Evolutionary conservation across 495 filamentous ascomycete species (phyloP).

Genomic region (Penicillium cosmopolitanum): DNA sequence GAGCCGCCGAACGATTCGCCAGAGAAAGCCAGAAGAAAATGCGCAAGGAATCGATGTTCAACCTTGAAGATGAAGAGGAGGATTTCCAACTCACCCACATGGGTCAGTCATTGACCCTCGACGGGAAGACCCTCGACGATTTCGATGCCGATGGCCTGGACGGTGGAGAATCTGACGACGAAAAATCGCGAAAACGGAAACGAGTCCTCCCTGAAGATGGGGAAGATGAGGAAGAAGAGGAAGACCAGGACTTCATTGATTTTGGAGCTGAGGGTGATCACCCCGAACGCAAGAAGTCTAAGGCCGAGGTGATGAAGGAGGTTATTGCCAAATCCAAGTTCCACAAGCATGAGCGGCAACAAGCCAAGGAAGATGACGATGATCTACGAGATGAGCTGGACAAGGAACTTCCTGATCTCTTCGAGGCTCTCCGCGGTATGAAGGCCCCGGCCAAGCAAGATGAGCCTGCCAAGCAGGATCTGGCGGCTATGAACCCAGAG

Average conservation of each 20-base stretch:
- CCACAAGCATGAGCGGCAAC: conserved; percentile 90
- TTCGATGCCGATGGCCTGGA: conserved; percentile 75
- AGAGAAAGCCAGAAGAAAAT: conserved; percentile 74
- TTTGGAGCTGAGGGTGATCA: conserved; percentile 50
- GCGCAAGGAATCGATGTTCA: conserved; percentile 78
- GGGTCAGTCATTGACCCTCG: conserved; percentile 71
- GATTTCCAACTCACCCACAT: conserved; percentile 78
- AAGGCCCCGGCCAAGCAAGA: conserved; percentile 46
- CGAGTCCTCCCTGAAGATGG: conserved; percentile 41
- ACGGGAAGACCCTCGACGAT: conserved; percentile 63
- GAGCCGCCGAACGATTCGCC: conserved; percentile 87
- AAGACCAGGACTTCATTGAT: conserved; percentile 43
- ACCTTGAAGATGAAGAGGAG: conserved; percentile 84
- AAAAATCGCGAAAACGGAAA: conserved; percentile 65
- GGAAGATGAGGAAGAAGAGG: conserved; percentile 31
- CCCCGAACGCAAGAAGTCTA: conserved; percentile 85
- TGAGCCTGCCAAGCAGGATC: conserved; percentile 45
- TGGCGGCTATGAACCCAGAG: conserved; percentile 61
- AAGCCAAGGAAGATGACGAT: conserved; percentile 90
- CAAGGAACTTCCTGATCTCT: conserved; percentile 77
- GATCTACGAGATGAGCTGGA: conserved; percentile 82
- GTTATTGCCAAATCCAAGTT: conserved; percentile 96
- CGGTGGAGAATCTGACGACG: conserved; percentile 63
- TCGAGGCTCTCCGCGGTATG: conserved; percentile 65
- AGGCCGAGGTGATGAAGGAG: conserved; percentile 95